Evolutionary conservation across 2,329 filamentous ascomycete species (phyloP), one percentile per base, ranked within the genome.

Genomic region (Cryphonectria nitschkei): DNA sequence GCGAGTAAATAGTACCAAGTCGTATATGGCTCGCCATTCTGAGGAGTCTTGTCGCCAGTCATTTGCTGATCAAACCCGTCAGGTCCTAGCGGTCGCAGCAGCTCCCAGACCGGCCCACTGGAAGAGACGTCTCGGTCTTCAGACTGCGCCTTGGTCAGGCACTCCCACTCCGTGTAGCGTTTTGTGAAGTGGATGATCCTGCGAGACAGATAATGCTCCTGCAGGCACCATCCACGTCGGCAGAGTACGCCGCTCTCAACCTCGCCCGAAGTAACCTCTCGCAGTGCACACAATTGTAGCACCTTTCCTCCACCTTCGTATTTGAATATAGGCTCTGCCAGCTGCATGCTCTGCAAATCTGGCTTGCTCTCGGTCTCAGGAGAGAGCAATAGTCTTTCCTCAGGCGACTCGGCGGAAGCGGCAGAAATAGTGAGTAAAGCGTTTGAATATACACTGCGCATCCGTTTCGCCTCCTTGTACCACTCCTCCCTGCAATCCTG

Each of bases 171-270:
- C 14, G 63, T 65, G 14, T 52, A 14, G 63, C 26, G 37, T 14
- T 52, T 37, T 19, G 29, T 46, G 26, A 46, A 32, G 39, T 65
- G 63, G 14, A 65, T 16, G 29, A 52, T 65, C 11, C 63, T 46
- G 16, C 43, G 63, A 29, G 63, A 65, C 16, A 65, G 63, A 65
- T 46, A 65, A 13, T 26, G 63, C 43, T 65, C 63, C 16, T 46
- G 63, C 9, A 65, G 43, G 29, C 63, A 65, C 43, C 63, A 65
- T 52, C 41, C 63, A 6, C 63, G 63, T 13, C 16, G 43, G 29
- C 19, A 32, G 9, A 65, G 26, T 3, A 50, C 26, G 29, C 41
- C 19, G n/a, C n/a, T 19, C 39, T 64, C 60, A 41, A n/a, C 61
- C 11, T 64, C 22, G 14, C 37, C 26, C 3, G 22, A 22, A 64